Percentiles rank a stretch among this genome's conserved stretches.
phyloP scores from a whole-genome alignment of 352 stramenopile species.

The Phytopythium ostracodes region DNA sequence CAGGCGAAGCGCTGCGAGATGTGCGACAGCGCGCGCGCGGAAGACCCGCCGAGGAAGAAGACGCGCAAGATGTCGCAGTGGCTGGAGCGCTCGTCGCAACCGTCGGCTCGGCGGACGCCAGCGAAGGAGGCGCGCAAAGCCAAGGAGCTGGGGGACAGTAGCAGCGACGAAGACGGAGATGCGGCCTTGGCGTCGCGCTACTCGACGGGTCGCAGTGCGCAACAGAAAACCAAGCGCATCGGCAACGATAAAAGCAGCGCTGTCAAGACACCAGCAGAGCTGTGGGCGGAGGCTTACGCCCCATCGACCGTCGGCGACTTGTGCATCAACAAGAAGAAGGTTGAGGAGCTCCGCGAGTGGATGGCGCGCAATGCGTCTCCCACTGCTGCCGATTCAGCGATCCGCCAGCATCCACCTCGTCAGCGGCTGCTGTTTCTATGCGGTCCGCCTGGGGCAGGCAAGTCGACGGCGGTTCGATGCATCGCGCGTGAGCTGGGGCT shows the following conservation, averaged over 20 bases:
- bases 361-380: slow-evolving; percentile 23
- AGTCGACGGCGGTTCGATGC: slow-evolving; percentile 72
- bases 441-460: slow-evolving; percentile 72
- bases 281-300: slow-evolving; percentile 52
- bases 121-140: slow-evolving; percentile 9
- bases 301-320: slow-evolving; percentile 56
- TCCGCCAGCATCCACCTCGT: slow-evolving; percentile 7
- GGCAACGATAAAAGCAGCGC: not conserved
- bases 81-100: slow-evolving; percentile 22
- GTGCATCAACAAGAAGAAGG: slow-evolving; percentile 83
- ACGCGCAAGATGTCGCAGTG: slow-evolving; percentile 37
- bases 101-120: slow-evolving; percentile 3
- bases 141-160: slow-evolving; percentile 37
- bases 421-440: slow-evolving; percentile 79
- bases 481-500: slow-evolving; percentile 46
- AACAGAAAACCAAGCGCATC: slow-evolving; percentile 1
- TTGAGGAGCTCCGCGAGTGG: slow-evolving; percentile 69
- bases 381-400: slow-evolving; percentile 3
- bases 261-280: not conserved
- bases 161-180: slow-evolving; percentile 20
- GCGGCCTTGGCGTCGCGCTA: slow-evolving; percentile 6
- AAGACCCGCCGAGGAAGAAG: slow-evolving; percentile 14
- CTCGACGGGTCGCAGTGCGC: not conserved
- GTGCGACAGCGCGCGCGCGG: slow-evolving; percentile 28
- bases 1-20: slow-evolving; percentile 27